Evolutionary conservation across 306 rosid species (phyloP), one percentile per base, ranked within the genome.

Genomic region (Malus asiatica): DNA sequence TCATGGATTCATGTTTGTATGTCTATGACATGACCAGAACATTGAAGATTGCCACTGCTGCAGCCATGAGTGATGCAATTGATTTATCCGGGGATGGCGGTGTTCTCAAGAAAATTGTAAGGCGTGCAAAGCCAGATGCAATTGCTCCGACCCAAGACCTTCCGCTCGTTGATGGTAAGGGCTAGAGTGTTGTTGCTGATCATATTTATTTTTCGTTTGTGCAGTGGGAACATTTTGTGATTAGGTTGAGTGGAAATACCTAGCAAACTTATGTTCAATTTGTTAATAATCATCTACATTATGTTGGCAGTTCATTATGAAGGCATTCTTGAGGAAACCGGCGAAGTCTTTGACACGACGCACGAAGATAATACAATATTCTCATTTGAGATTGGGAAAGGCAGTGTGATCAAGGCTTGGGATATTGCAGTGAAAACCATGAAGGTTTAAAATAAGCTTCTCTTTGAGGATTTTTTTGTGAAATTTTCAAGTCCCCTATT

Each of bases 31-130:
- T 68, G 69, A 69, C 10, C 71, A 81, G 87, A 62, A 25, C 72
- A 25, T 82, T 71, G 48, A 63, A 83, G 84, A 55, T 82, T 75
- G 83, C 72, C 74, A 86, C 46, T 74, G 44, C 53, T 27, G 74
- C 5, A 70, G 82, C 80, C 75, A 94, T 94, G 98, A 86, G 86
- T 71, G 96, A 94, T 70, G 69, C 88, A 51, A 78, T 92, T 86
- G 97, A 95, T 84, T 87, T 95, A 72, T 86, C 89, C 20, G 97
- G 97, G 29, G 97, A 95, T 80, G 97, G 98, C 77, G 97, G 98
- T 72, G 95, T 93, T 66, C 71, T 89, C 60, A 93, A 95, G 91
- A 90, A 85, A 74, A 84, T 89, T 38, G 71, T 89, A 67, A 90
- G 87, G 87, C 92, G 88, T 81, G 87, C 93, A 73, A 95, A 90